Base-by-base conservation (phyloP, 2,329 filamentous ascomycete species). In the Chrysoporthe puriensis region DNA sequence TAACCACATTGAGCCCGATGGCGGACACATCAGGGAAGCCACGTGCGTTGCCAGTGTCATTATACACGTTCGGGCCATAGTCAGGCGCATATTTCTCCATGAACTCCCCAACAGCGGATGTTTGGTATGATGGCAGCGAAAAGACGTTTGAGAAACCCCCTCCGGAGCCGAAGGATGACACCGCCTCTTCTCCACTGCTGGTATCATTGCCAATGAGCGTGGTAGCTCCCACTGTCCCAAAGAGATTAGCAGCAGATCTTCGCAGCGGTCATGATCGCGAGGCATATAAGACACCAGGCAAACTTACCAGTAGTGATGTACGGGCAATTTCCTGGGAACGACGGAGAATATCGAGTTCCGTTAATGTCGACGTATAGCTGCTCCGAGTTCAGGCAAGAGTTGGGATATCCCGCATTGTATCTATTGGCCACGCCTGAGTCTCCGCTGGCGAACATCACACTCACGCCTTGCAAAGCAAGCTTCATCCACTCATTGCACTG, bases 401-500 rank as follows among this genome's bases (percentile, higher is more conserved):
- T 40, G 34, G 67, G 67, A 32, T 69, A 66, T 0, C 64, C 67
- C 9, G 67, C 63, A 13, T 69, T 69, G 26, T 66, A 69, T 8
- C 67, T 54, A 43, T 66, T 68, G 44, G 67, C 67, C 3, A 67
- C 68, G n/a, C 83, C 83, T 36, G 76, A 76, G 72, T 85, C 83
- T 52, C 84, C 84, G 0, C 80, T 82, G 2, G 83, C 81, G 56
- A 83, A 80, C 34, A 85, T 73, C 9, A 84, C 74, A 0, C 81
- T 84, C 11, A 82, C 76, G 62, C 83, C 83, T 69, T 82, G 80
- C 16, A 84, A 77, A 4, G 80, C 83, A 0, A 87, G 80, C 74
- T 87, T 86, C 73, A 86, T 77, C 72, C 85, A 83, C 74, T 84
- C 81, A 65, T 78, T 76, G 75, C 83, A 85, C 73, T 83, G 81